A percentile compares a stretch with the other conserved stretches of the same genome.
phyloP scores from a whole-genome alignment of 257 asterid genomes.

The Verbascum thapsus region DNA sequence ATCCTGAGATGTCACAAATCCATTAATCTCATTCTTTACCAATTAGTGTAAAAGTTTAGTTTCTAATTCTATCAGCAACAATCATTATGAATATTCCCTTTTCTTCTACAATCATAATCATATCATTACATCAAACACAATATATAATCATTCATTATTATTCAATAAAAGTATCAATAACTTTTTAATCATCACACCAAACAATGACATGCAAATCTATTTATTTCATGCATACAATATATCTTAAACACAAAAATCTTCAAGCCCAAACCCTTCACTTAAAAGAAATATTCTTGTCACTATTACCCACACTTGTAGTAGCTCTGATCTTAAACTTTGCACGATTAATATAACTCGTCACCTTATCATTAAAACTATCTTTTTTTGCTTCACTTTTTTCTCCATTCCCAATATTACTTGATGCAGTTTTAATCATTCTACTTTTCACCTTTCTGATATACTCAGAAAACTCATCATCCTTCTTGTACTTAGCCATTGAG shows the following conservation, averaged over 20 bases:
- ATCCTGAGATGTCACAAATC: not conserved
- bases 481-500: constrained; percentile 14
- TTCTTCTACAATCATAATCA: too few species aligned
- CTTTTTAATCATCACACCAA: too few species aligned
- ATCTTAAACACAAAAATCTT: too few species aligned
- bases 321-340: constrained; percentile 35
- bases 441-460: constrained; percentile 37
- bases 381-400: constrained; percentile 31
- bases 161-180: too few species aligned
- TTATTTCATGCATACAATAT: too few species aligned
- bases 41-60: not conserved
- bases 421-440: constrained; percentile 31
- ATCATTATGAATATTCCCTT: not conserved
- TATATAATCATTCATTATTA: too few species aligned
- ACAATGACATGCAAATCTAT: too few species aligned
- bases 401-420: constrained; percentile 30
- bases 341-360: constrained; percentile 32
- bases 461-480: constrained; percentile 37
- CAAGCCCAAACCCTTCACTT: not conserved
- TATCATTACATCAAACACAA: too few species aligned
- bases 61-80: not conserved
- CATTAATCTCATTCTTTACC: too few species aligned
- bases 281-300: not conserved
- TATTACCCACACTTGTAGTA: constrained; percentile 22
- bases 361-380: constrained; percentile 42